Base-by-base conservation (phyloP, 305 asterid genomes). In the Fraxinus albicans region DNA sequence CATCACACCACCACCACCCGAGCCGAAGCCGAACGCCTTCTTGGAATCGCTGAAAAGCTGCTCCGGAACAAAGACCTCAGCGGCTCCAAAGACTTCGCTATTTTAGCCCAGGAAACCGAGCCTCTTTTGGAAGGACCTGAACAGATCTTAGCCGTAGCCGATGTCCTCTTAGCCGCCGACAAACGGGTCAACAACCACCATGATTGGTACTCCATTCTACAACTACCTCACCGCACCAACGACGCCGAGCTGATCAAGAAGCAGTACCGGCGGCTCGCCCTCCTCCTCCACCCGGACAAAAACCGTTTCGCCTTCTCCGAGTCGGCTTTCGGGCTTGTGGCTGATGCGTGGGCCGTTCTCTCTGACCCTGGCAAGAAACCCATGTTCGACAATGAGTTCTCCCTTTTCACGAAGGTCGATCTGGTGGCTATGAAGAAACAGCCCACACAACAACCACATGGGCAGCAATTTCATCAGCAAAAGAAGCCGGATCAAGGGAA, bases 261-360 rank as follows among this genome's bases (percentile, higher is more conserved):
- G 84, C 97, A 94, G 91, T 96, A 94, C 89, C 95, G 96, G 36
- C 94, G 94, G 31, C 88, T 94, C 75, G 98, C 98, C 2, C 95
- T 96, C 53, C 95, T 95, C 44, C 97, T 95, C 82, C 98, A 95
- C 85, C 98, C 99, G 1, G 98, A 94, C 81, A 93, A 96, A 90
- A 96, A 96, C 88, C 94, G 91, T 65, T 92, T 83, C 86, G 92
- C 94, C 53, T 96, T 89, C 63, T 83, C 99, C 38, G 99, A 96
- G 67, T 82, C 94, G 17, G 99, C 98, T 63, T 94, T 96, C 83
- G 92, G 90, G 23, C 96, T 96, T 34, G 99, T 94, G 6, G 91
- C 96, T 78, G 98, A 94, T 74, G 92, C 98, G 1, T 96, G 96
- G 97, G 91, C 88, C 10, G 94, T 90, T 67, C 88, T 96, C 4